Evolutionary conservation across 305 asterid genomes (phyloP).

Genomic region (Fraxinus floribunda): DNA sequence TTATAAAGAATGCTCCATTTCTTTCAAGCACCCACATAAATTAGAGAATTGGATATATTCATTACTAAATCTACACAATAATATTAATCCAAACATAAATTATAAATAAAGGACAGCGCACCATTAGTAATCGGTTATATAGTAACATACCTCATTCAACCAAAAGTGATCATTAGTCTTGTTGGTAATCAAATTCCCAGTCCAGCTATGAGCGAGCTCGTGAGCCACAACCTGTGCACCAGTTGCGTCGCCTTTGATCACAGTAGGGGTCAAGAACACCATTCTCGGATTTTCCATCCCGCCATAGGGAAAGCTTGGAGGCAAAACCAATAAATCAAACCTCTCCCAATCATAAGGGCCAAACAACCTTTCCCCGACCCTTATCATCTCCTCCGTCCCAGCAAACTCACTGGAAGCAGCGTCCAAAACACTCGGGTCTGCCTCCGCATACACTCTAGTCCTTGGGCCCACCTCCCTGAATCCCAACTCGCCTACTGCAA

Average conservation of each 20-base stretch:
- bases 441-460: conserved; percentile 74
- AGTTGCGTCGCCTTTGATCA: conserved; percentile 78
- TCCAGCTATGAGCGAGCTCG: conserved; percentile 98
- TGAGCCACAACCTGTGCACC: conserved; percentile 95
- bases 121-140: background rate
- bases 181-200: conserved; percentile 91
- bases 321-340: conserved; percentile 91
- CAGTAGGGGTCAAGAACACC: conserved; percentile 87
- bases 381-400: conserved; percentile 81
- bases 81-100: background rate
- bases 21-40: background rate
- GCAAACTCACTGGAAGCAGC: conserved; percentile 80
- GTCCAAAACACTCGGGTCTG: conserved; percentile 53
- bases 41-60: background rate
- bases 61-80: background rate
- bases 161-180: conserved; percentile 91
- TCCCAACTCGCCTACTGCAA: conserved; percentile 88
- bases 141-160: conserved; percentile 79
- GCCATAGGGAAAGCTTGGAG: conserved; percentile 90
- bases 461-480: conserved; percentile 88
- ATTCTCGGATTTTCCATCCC: conserved; percentile 98
- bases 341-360: conserved; percentile 96
- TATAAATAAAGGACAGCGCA: background rate
- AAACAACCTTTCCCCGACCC: conserved; percentile 79
- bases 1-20: background rate